Conservation (phyloP, 371 early-diverging fungal genomes). For the Batkoa obscura region DNA sequence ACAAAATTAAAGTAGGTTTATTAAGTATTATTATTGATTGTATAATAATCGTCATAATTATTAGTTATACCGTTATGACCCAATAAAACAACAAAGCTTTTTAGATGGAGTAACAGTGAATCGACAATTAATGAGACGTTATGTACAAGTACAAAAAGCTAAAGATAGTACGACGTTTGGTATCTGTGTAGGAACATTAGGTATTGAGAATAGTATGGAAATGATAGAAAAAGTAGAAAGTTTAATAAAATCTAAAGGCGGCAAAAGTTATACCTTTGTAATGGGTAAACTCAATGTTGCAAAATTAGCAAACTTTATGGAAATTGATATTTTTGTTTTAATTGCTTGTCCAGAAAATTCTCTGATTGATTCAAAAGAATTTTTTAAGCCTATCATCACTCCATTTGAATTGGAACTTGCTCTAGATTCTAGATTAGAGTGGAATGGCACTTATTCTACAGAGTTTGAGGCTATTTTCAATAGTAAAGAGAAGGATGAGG, state of each 20-base stretch:
- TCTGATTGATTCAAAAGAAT: conserved; percentile 80
- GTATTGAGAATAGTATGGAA: conserved; percentile 65
- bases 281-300: conserved; percentile 89
- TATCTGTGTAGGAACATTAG: conserved; percentile 89
- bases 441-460: conserved; percentile 45
- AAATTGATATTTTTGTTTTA: conserved; percentile 77
- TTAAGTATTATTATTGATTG: neutral
- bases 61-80: conserved; percentile 30
- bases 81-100: conserved; percentile 25
- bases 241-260: conserved; percentile 45
- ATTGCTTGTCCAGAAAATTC: conserved; percentile 89
- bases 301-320: conserved; percentile 89
- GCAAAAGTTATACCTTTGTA: conserved; percentile 75
- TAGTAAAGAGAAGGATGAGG: neutral
- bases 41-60: neutral
- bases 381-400: conserved; percentile 78
- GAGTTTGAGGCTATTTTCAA: conserved; percentile 1
- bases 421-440: conserved; percentile 32
- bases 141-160: conserved; percentile 73
- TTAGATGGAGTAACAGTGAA: conserved; percentile 44
- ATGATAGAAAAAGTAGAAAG: conserved; percentile 61
- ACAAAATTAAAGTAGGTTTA: conserved; percentile 15
- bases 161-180: conserved; percentile 82
- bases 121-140: conserved; percentile 51
- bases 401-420: conserved; percentile 81